Evolutionary conservation across 1,284 basidiomycete genomes (phyloP), one percentile per base, ranked within the genome.

Genomic region (Fomitopsis palustris): DNA sequence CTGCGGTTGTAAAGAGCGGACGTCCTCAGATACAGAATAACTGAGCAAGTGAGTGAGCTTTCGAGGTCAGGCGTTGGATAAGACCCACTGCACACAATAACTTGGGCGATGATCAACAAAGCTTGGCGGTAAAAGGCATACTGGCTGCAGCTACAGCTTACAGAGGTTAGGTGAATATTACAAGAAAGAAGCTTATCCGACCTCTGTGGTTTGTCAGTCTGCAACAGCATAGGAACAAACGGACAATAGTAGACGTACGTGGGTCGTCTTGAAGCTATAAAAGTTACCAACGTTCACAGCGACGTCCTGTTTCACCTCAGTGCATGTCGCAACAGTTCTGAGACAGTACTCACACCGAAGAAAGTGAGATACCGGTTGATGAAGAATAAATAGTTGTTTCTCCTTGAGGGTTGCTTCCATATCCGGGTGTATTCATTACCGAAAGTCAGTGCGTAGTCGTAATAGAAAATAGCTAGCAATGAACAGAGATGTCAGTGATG

Each of bases 311-410:
- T 16, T 4, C 7, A n/a, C n/a, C 7, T 56, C 17, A 56, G 25
- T 19, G 33, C 9, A 23, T 6, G 10, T 25, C 14, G 31, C 4
- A 38, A 10, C 31, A n/a, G 25, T 7, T 35, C 31, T 14, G n/a
- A 38, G 10, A 41, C 4, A 19, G 16, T 25, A 16, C 67, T 55
- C 59, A 72, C 71, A 16, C 62, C 65, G 31, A 71, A 62, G n/a
- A 71, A 54, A 2, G 70, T 66, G 47, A 71, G 64, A 49, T 72
- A 72, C 5, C 71, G 67, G 56, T 71, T 72, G 27, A 70, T 21
- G 23, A 66, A 61, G 60, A 71, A 72, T 7, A 67, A 38, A 12
- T 53, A 41, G 1, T 67, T 66, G 5, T 62, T 57, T 19, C 56
- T 39, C 10, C 61, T 51, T n/a, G 59, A 60, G 17, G 64, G 67